Conservation (phyloP, 768 basidiomycete species). For the Tephrocybe sp. region DNA sequence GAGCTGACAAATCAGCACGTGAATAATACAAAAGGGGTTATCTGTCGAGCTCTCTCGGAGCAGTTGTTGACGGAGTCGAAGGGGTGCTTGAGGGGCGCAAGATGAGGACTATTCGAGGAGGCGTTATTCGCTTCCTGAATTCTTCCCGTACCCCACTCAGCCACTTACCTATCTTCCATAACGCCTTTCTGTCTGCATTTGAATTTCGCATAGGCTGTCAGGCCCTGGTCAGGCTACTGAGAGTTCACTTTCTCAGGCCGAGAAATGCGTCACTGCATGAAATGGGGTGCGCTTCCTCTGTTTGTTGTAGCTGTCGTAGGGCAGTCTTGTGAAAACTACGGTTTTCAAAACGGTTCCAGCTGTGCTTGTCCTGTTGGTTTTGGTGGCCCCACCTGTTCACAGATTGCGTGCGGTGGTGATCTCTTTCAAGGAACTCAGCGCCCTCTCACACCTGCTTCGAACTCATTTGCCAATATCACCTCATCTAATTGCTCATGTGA, state of each 20-base stretch:
- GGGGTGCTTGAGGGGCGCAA: too few relatives aligned
- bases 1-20: too few relatives aligned
- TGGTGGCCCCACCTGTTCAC: slow-evolving; percentile 67
- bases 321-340: slow-evolving; percentile 72
- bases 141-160: too few relatives aligned
- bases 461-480: slow-evolving; percentile 63
- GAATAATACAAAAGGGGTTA: too few relatives aligned
- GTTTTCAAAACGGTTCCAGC: slow-evolving; percentile 48
- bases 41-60: too few relatives aligned
- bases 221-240: not conserved
- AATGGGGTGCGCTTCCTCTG: slow-evolving; percentile 16
- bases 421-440: slow-evolving; percentile 72
- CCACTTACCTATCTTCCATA: too few relatives aligned
- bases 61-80: too few relatives aligned
- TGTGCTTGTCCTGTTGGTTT: slow-evolving; percentile 86
- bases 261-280: slow-evolving; percentile 9
- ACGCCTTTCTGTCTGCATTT: too few relatives aligned
- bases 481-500: slow-evolving; percentile 68
- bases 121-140: not conserved
- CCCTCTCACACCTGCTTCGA: slow-evolving; percentile 43
- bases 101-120: not conserved
- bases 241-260: too few relatives aligned
- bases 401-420: slow-evolving; percentile 77
- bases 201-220: not conserved
- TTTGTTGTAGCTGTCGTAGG: slow-evolving; percentile 25